Evolutionary conservation across 495 filamentous ascomycete genomes (phyloP), one percentile per base, ranked within the genome.

Genomic region (Podospora australis): DNA sequence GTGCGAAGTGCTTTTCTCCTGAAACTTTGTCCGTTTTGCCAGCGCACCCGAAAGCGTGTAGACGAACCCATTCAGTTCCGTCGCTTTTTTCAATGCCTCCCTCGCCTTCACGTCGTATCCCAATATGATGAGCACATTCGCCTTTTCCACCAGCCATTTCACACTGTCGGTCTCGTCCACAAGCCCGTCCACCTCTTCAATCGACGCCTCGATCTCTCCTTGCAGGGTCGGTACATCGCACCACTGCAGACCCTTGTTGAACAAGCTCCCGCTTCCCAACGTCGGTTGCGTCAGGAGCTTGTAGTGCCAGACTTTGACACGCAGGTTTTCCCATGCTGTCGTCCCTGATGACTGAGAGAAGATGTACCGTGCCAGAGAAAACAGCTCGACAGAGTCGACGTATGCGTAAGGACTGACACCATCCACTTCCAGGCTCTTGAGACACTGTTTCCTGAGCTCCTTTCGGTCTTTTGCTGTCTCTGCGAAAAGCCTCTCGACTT

Each of bases 1-100:
- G 65, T 97, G 92, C 55, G 87, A 95, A 55, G 82, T 83, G 57
- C 89, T 88, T 17, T 83, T 86, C 50, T 92, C 78, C 66, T 99
- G 92, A 59, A 87, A 99, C 60, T 83, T 88, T 1, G 92, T 99
- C 48, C 92, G 73, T 69, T 96, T 97, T 35, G 90, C 92, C 54
- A 96, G 54, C 17, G 82, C 79, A 11, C 94, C 92, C 2, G 88
- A 91, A 46, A 99, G 62, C 0, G 82, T 85, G 67, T 92, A 98
- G 28, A 82, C 75, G 52, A 99, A 87, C 1, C 78, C 76, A 13
- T 80, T 82, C 16, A 73, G 59, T 22, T 60, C 58, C 2, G 82
- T 81, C 1, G 88, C 90, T 34, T 72, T 62, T 23, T 78, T 68
- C 1, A 99, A 67, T 61, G 88, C 84, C 8, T 77, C 72, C 46